Percentiles rank a stretch among this genome's conserved stretches.
These are phyloP conservation scores for Mortierella sp. DNA, from an alignment of 371 early-diverging fungal species.

Conservation along the genomic window DNA sequence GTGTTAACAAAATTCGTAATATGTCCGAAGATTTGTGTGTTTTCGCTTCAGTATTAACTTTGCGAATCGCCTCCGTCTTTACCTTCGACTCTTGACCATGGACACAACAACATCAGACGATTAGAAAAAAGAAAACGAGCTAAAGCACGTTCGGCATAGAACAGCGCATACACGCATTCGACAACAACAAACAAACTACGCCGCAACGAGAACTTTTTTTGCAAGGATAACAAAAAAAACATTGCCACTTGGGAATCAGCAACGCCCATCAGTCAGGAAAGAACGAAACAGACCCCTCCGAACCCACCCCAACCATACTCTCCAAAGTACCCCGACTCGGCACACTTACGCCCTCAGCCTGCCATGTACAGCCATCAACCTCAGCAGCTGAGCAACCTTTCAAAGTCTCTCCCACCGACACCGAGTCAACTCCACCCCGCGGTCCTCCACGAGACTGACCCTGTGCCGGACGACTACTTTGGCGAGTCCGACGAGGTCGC, in stretches of 20 bases:
- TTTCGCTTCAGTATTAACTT: background rate
- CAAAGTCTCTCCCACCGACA: constrained; percentile 51
- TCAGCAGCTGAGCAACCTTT: constrained; percentile 44
- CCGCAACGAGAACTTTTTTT: background rate
- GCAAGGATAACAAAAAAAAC: background rate
- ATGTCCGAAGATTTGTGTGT: background rate
- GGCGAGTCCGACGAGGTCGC: constrained; percentile 53
- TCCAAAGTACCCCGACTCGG: background rate
- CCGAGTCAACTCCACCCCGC: constrained; percentile 55
- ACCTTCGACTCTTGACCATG: background rate
- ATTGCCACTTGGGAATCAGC: background rate
- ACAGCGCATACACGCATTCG: background rate
- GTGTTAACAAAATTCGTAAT: background rate
- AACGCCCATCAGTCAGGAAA: background rate
- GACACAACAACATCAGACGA: background rate
- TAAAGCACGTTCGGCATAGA: background rate
- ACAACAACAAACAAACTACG: background rate
- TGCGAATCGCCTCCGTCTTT: background rate
- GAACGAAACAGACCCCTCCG: background rate
- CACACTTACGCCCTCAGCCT: constrained; percentile 1
- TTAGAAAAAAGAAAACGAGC: background rate
- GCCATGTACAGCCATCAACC: constrained; percentile 46
- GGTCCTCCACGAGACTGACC: constrained; percentile 50
- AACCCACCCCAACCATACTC: background rate
- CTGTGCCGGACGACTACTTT: constrained; percentile 59